A percentile compares a stretch with the other conserved stretches of the same genome.
Conservation (phyloP, 2,329 filamentous ascomycete genomes). For the Fusarium longipes region DNA sequence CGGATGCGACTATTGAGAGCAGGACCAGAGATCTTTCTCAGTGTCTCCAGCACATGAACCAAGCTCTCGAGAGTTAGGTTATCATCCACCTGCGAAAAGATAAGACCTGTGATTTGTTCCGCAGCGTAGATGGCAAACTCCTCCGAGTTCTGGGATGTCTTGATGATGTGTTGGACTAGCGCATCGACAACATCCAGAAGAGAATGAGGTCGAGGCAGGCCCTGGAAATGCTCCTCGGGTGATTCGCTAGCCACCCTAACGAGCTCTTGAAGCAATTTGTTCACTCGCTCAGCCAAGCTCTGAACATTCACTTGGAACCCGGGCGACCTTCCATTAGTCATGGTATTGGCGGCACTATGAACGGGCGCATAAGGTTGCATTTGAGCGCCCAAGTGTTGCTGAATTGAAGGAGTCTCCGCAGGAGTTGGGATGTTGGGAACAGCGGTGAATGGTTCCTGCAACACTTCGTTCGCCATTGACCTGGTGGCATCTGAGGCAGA, state of each 20-base stretch:
- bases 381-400: constrained; percentile 62
- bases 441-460: constrained; percentile 70
- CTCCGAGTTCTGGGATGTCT: constrained; percentile 70
- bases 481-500: constrained; percentile 71
- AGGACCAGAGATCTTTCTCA: constrained; percentile 69
- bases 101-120: constrained; percentile 67
- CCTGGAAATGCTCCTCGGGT: constrained; percentile 69
- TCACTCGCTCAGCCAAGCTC: constrained; percentile 64
- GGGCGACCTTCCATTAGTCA: constrained; percentile 64
- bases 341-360: constrained; percentile 54
- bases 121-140: constrained; percentile 69
- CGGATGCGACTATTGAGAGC: constrained; percentile 66
- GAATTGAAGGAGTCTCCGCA: constrained; percentile 68
- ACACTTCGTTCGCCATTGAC: constrained; percentile 71
- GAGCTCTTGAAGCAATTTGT: constrained; percentile 69
- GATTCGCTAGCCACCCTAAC: constrained; percentile 64
- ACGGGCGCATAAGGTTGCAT: constrained; percentile 66
- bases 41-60: constrained; percentile 70
- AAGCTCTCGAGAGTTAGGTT: constrained; percentile 70
- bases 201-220: constrained; percentile 67
- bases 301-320: constrained; percentile 64
- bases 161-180: constrained; percentile 71
- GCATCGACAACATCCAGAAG: constrained; percentile 73
- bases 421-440: constrained; percentile 69
- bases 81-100: constrained; percentile 67